Evolutionary conservation across 2,329 filamentous ascomycete species (phyloP).

Genomic region (Trichoderma sp.): DNA sequence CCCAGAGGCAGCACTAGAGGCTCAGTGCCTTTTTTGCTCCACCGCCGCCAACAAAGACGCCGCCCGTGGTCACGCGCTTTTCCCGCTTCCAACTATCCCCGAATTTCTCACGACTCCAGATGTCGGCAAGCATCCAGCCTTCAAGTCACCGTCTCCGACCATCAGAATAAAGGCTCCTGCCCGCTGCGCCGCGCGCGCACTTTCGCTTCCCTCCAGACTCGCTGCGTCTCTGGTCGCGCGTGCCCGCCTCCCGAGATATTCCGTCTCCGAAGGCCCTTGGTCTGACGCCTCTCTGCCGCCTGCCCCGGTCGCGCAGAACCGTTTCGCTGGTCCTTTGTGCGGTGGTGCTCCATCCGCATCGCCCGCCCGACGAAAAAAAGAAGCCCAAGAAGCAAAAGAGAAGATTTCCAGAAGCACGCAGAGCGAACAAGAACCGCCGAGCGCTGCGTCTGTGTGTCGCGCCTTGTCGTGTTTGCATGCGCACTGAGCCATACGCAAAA

Average conservation of each 20-base stretch:
- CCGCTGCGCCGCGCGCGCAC: slow-evolving; percentile 3
- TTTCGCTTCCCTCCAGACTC: neutral
- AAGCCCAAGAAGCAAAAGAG: neutral
- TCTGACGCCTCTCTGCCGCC: neutral
- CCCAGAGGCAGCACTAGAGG: neutral
- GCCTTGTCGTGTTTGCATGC: slow-evolving; percentile 29
- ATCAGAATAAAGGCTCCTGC: neutral
- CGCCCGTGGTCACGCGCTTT: slow-evolving; percentile 39
- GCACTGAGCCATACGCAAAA: slow-evolving; percentile 28
- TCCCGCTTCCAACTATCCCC: slow-evolving; percentile 33
- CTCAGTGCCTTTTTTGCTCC: slow-evolving; percentile 1
- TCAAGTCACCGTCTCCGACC: slow-evolving; percentile 24
- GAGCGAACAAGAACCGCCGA: neutral
- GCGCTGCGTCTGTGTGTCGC: slow-evolving; percentile 11
- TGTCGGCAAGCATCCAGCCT: slow-evolving; percentile 11
- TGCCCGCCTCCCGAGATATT: slow-evolving; percentile 11
- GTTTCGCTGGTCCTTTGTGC: neutral
- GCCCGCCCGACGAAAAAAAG: neutral
- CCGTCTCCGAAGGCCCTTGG: neutral
- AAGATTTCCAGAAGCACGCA: neutral
- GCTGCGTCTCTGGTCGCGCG: slow-evolving; percentile 6
- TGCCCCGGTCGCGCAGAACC: slow-evolving; percentile 17
- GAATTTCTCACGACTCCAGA: slow-evolving; percentile 31
- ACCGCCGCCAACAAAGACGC: slow-evolving; percentile 22
- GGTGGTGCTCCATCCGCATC: neutral